Conservation (phyloP, 2,329 filamentous ascomycete species). For the Ophiobolus disseminans region DNA sequence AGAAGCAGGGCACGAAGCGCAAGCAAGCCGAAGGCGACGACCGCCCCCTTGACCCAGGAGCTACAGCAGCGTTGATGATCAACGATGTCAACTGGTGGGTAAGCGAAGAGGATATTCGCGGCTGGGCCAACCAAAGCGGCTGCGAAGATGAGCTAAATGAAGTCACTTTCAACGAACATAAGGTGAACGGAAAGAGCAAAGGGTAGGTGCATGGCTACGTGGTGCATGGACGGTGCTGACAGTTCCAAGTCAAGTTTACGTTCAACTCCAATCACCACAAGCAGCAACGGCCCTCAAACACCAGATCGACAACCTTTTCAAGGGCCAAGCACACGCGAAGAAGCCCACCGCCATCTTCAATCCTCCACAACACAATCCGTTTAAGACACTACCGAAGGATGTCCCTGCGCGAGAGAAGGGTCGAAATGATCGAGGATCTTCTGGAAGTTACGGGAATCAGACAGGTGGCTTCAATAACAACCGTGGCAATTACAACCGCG, state of each 20-base stretch:
- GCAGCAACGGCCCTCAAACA: slow-evolving; percentile 86
- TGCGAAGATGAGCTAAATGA: slow-evolving; percentile 88
- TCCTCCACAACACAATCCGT: slow-evolving; percentile 80
- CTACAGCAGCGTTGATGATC: slow-evolving; percentile 77
- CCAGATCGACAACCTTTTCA: slow-evolving; percentile 71
- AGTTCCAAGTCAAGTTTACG: slow-evolving; percentile 70
- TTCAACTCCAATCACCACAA: slow-evolving; percentile 84
- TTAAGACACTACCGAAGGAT: slow-evolving; percentile 90
- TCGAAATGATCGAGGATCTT: slow-evolving; percentile 62
- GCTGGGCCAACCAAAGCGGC: slow-evolving; percentile 79
- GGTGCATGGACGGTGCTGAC: slow-evolving; percentile 13
- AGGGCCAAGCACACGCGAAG: slow-evolving; percentile 67
- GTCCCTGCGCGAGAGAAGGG: slow-evolving; percentile 75
- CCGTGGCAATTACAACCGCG: slow-evolving; percentile 39
- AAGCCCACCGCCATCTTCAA: slow-evolving; percentile 76
- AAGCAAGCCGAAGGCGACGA: slow-evolving; percentile 64
- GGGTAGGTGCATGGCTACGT: slow-evolving; percentile 66
- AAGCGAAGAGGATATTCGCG: slow-evolving; percentile 85
- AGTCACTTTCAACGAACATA: slow-evolving; percentile 96
- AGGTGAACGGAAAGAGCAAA: slow-evolving; percentile 98
- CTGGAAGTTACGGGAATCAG: slow-evolving; percentile 55
- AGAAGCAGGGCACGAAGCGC: slow-evolving; percentile 66
- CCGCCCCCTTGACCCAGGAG: slow-evolving; percentile 63
- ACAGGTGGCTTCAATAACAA: slow-evolving; percentile 51
- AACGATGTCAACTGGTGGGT: slow-evolving; percentile 97